phyloP scores from a whole-genome alignment of 2,329 filamentous ascomycete genomes.

The Xylariaceae sp. region DNA sequence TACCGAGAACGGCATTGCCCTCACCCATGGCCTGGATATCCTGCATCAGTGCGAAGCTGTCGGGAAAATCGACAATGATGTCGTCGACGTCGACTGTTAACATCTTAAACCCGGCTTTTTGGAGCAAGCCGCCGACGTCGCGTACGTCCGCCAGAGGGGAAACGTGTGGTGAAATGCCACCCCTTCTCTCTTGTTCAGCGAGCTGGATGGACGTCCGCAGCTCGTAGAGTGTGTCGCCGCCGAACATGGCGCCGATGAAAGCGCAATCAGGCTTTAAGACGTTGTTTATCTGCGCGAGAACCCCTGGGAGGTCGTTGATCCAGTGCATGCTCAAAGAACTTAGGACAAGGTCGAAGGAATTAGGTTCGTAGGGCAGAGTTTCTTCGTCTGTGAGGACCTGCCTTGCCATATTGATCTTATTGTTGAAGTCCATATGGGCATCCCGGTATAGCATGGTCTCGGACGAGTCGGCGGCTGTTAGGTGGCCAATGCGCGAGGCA shows the following conservation, averaged over 20 bases:
- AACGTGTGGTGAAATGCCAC: conserved; percentile 87
- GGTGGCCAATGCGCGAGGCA: conserved; percentile 63
- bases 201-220: conserved; percentile 89
- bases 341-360: conserved; percentile 83
- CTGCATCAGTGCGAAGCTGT: conserved; percentile 84
- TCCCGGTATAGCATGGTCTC: conserved; percentile 76
- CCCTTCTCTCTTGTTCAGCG: conserved; percentile 82
- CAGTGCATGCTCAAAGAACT: conserved; percentile 90
- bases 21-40: conserved; percentile 97
- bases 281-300: conserved; percentile 79
- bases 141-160: conserved; percentile 89
- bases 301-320: conserved; percentile 91
- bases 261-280: conserved; percentile 86
- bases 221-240: conserved; percentile 90
- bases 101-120: conserved; percentile 88
- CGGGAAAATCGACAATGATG: conserved; percentile 90
- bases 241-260: conserved; percentile 94
- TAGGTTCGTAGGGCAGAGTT: conserved; percentile 68
- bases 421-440: conserved; percentile 68
- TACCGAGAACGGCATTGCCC: conserved; percentile 79
- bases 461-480: conserved; percentile 82
- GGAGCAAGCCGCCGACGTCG: conserved; percentile 83
- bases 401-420: conserved; percentile 66
- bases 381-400: conserved; percentile 73
- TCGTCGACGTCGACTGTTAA: conserved; percentile 96